phyloP scores from a whole-genome alignment of 441 rosid species.

The Manihot esculenta region DNA sequence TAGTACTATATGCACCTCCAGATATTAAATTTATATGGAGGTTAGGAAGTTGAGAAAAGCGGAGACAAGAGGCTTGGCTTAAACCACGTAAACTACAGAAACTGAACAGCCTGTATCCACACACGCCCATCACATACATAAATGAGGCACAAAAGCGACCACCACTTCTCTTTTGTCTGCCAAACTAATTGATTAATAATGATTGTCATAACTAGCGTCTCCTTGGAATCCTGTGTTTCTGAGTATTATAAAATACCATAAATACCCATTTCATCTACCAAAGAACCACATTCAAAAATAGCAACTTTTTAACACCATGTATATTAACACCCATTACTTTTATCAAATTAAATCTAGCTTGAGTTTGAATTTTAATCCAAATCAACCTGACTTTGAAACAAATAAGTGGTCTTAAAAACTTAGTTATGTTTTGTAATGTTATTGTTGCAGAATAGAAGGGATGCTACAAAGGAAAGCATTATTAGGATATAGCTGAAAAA shows the following conservation, averaged over 20 bases:
- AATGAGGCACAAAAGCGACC: constrained; percentile 41
- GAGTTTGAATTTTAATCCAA: too few relatives aligned
- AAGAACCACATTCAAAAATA: too few relatives aligned
- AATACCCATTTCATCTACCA: neutral
- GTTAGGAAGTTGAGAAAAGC: neutral
- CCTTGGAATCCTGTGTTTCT: neutral
- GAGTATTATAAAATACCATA: too few relatives aligned
- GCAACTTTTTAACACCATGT: too few relatives aligned
- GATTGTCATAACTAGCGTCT: constrained; percentile 12
- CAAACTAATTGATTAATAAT: neutral
- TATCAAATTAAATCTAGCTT: too few relatives aligned
- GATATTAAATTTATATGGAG: neutral
- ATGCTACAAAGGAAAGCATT: too few relatives aligned
- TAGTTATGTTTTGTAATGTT: too few relatives aligned
- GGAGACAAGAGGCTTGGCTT: constrained; percentile 30
- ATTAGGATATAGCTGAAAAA: too few relatives aligned
- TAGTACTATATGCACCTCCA: neutral
- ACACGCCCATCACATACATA: constrained; percentile 12
- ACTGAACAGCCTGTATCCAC: constrained; percentile 23
- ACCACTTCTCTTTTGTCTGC: constrained; percentile 15
- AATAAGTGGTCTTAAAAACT: too few relatives aligned
- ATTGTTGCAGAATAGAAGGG: too few relatives aligned
- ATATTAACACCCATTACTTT: too few relatives aligned
- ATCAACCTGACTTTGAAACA: too few relatives aligned
- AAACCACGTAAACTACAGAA: constrained; percentile 33